phyloP scores from a whole-genome alignment of 257 asterid genomes.

The Plantago major region DNA sequence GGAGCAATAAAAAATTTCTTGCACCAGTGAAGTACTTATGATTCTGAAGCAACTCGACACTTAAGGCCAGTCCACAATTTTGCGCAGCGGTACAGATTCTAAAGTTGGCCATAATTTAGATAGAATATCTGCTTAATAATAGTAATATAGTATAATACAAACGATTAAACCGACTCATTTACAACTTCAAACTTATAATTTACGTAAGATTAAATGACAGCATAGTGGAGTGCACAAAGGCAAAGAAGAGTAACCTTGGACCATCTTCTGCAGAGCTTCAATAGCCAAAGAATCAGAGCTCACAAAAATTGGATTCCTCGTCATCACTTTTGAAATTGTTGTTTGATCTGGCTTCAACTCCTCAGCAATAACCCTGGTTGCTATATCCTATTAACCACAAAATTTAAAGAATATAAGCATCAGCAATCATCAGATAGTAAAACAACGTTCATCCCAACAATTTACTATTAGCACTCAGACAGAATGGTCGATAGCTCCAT shows the following conservation, averaged over 20 bases:
- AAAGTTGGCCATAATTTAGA: constrained; percentile 9
- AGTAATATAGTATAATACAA: too few species aligned
- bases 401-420: constrained; percentile 4
- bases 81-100: constrained; percentile 1
- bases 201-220: constrained; percentile 5
- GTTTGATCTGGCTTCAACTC: constrained; percentile 89
- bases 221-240: background rate
- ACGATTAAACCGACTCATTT: background rate
- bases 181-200: constrained; percentile 9
- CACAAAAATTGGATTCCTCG: constrained; percentile 89
- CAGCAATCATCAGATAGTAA: constrained; percentile 7
- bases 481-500: background rate
- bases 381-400: constrained; percentile 59
- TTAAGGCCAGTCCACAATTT: background rate
- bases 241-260: constrained; percentile 62
- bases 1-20: background rate
- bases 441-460: too few species aligned
- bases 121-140: background rate
- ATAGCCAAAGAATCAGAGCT: constrained; percentile 82
- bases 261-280: constrained; percentile 99
- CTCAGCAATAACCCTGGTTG: constrained; percentile 92
- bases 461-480: background rate
- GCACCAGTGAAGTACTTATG: background rate
- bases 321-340: constrained; percentile 80
- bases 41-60: background rate